phyloP scores from a whole-genome alignment of 345 rosid genomes.

The Carallia brachiata region DNA sequence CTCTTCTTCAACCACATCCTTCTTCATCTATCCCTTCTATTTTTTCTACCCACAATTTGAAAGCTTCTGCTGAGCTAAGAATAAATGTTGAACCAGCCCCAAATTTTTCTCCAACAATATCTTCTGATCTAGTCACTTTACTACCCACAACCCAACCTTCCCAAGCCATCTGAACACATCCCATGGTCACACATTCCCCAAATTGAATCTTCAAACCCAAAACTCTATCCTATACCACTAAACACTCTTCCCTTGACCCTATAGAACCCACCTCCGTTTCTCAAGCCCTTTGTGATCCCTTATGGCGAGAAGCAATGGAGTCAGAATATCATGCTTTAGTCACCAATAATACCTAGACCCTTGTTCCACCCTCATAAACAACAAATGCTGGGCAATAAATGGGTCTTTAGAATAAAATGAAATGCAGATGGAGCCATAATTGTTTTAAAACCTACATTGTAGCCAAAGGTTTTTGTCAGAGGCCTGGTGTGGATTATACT shows the following conservation, averaged over 20 bases:
- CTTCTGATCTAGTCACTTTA: no score
- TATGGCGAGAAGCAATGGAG: neutral
- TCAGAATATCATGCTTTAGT: neutral
- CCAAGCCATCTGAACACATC: no score
- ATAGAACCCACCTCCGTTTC: neutral
- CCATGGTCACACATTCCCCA: no score
- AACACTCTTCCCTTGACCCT: neutral
- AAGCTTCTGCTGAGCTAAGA: no score
- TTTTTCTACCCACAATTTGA: no score
- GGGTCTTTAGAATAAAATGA: neutral
- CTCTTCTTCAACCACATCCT: no score
- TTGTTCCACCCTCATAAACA: neutral
- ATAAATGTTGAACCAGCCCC: no score
- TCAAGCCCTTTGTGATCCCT: neutral
- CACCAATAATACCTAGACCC: neutral
- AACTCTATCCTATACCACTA: fast-evolving
- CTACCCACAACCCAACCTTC: no score
- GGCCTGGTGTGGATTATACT: neutral
- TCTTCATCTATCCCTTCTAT: no score
- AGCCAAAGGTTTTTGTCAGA: neutral
- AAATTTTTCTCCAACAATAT: no score
- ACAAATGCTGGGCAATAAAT: neutral
- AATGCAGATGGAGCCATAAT: neutral
- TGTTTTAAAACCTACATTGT: neutral
- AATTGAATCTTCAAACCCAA: neutral